These are phyloP conservation scores for Alternaria sp. DNA, from an alignment of 2,329 filamentous ascomycete genomes.

Conservation along the genomic window DNA sequence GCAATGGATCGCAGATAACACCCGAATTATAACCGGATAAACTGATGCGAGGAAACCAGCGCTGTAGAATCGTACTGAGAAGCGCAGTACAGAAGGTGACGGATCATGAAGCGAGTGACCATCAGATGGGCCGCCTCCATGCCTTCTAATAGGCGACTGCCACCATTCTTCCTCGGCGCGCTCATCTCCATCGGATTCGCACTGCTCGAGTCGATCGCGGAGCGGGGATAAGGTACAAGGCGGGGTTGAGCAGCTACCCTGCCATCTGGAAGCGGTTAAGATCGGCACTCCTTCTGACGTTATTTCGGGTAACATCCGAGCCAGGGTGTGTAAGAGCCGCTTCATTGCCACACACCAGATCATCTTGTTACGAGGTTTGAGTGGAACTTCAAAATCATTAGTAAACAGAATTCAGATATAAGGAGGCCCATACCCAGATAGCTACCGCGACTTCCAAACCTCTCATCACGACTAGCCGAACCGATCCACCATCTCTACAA, in stretches of 20 bases:
- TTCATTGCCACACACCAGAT: neutral
- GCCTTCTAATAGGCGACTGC: neutral
- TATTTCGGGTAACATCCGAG: neutral
- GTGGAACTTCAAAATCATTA: neutral
- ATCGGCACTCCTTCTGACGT: conserved; percentile 9
- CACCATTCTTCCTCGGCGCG: conserved; percentile 24
- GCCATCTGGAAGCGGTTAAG: conserved; percentile 16
- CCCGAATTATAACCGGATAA: neutral
- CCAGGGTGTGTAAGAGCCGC: conserved; percentile 3
- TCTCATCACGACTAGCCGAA: neutral
- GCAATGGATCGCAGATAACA: neutral
- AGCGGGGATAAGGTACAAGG: conserved; percentile 34
- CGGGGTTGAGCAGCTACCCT: conserved; percentile 22
- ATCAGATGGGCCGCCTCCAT: neutral
- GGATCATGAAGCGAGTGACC: neutral
- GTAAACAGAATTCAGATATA: neutral
- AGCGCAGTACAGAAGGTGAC: neutral
- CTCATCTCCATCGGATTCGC: conserved; percentile 30
- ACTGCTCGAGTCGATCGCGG: conserved; percentile 35
- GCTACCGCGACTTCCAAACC: neutral
- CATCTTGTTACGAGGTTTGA: neutral
- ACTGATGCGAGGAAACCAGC: neutral
- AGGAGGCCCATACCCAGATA: neutral
- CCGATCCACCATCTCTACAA: neutral
- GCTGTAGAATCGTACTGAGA: neutral